phyloP scores from a whole-genome alignment of 495 filamentous ascomycete genomes.

The Penicillium pulvis region DNA sequence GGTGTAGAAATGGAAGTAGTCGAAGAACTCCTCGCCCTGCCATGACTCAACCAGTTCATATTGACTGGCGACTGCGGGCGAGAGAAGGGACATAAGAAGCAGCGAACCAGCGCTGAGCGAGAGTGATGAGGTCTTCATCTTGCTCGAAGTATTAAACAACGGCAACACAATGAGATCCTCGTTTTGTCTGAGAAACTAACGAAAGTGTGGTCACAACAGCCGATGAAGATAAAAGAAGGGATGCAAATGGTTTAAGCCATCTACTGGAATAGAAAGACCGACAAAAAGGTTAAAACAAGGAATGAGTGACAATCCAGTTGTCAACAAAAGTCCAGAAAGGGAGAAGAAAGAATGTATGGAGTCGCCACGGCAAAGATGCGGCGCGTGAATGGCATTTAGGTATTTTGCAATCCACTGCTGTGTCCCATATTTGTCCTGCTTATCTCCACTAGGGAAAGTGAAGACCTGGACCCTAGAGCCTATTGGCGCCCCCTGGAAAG shows the following conservation, averaged over 20 bases:
- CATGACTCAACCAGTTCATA: constrained; percentile 50
- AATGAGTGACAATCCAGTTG: constrained; percentile 26
- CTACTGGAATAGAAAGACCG: constrained; percentile 8
- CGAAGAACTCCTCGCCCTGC: constrained; percentile 51
- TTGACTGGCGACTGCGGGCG: constrained; percentile 17
- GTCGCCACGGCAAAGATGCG: not conserved
- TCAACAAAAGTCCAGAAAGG: constrained; percentile 25
- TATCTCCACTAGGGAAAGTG: not conserved
- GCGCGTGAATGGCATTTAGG: constrained; percentile 19
- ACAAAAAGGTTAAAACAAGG: constrained; percentile 6
- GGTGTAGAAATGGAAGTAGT: constrained; percentile 52
- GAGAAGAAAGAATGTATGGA: constrained; percentile 24
- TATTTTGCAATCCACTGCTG: not conserved
- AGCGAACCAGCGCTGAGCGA: constrained; percentile 35
- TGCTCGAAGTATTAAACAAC: constrained; percentile 9
- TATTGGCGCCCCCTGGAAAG: constrained; percentile 8
- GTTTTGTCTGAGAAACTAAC: not conserved
- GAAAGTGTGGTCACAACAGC: constrained; percentile 8
- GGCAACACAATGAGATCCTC: not conserved
- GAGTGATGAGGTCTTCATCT: constrained; percentile 24
- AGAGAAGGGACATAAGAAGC: constrained; percentile 22
- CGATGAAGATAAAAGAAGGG: constrained; percentile 2
- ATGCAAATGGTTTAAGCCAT: constrained; percentile 8
- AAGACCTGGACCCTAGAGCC: not conserved
- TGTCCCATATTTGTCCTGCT: not conserved